Conservation (phyloP, 2,329 filamentous ascomycete species). For the Fusarium fracticaudum region DNA sequence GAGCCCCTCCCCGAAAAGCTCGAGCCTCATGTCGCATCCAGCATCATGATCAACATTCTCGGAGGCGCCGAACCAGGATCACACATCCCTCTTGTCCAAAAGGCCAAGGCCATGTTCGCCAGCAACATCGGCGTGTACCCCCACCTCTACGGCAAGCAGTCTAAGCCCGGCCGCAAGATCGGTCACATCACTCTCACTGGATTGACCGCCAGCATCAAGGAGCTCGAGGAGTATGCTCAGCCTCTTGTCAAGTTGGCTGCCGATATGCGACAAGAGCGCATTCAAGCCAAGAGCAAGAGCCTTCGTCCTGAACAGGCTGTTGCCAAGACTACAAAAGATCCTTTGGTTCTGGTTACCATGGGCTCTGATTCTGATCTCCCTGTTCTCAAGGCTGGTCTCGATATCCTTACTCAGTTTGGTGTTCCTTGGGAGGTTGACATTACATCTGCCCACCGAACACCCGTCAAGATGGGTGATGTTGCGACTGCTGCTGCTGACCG, state of each 20-base stretch:
- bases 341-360: constrained; percentile 82
- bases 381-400: constrained; percentile 71
- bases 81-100: constrained; percentile 62
- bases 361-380: constrained; percentile 82
- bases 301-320: constrained; percentile 48
- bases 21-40: constrained; percentile 65
- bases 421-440: constrained; percentile 79
- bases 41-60: constrained; percentile 85
- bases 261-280: constrained; percentile 64
- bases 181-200: constrained; percentile 89
- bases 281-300: constrained; percentile 52
- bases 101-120: constrained; percentile 56
- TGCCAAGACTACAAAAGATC: constrained; percentile 41
- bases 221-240: constrained; percentile 64
- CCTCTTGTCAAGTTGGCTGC: constrained; percentile 75
- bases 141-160: constrained; percentile 92
- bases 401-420: constrained; percentile 73
- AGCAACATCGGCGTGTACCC: constrained; percentile 65
- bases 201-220: constrained; percentile 70
- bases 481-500: constrained; percentile 69
- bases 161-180: constrained; percentile 91
- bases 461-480: constrained; percentile 74
- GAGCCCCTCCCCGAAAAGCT: constrained; percentile 65
- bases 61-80: constrained; percentile 74
- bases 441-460: constrained; percentile 82